Evolutionary conservation across 2,329 filamentous ascomycete species (phyloP).

Genomic region (Pseudogymnoascus sp.): DNA sequence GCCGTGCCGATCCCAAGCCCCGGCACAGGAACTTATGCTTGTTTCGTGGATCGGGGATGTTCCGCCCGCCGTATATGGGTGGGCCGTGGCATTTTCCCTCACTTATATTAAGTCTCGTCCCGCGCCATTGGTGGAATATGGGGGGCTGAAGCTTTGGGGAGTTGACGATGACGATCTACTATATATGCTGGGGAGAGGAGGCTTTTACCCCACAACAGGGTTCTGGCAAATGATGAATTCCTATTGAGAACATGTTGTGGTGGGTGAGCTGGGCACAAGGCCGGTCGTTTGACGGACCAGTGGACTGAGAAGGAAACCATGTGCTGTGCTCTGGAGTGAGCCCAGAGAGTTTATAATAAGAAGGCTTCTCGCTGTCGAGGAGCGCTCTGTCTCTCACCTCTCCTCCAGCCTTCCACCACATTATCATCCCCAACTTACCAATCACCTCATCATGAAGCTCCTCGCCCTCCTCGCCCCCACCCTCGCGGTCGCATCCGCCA

Average conservation of each 20-base stretch:
- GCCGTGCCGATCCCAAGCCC: neutral
- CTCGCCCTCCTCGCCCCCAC: neutral
- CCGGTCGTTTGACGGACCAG: neutral
- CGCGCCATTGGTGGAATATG: neutral
- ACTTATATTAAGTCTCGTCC: neutral
- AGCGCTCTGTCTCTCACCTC: neutral
- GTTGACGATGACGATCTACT: neutral
- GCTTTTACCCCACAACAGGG: neutral
- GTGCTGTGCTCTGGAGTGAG: neutral
- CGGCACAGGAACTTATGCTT: neutral
- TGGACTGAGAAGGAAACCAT: neutral
- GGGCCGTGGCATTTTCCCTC: neutral
- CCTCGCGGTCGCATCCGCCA: neutral
- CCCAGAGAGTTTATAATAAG: neutral
- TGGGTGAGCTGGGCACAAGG: neutral
- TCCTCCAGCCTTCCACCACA: neutral
- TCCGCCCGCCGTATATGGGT: neutral
- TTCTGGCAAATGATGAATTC: neutral
- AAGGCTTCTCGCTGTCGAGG: neutral
- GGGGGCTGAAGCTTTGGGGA: neutral
- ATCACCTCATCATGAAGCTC: neutral
- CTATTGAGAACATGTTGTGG: neutral
- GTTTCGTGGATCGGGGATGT: constrained; percentile 1
- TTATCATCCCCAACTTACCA: neutral
- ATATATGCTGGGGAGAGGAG: neutral